Conservation (phyloP, 139 green algal species). For the Bryopsis sp. region DNA sequence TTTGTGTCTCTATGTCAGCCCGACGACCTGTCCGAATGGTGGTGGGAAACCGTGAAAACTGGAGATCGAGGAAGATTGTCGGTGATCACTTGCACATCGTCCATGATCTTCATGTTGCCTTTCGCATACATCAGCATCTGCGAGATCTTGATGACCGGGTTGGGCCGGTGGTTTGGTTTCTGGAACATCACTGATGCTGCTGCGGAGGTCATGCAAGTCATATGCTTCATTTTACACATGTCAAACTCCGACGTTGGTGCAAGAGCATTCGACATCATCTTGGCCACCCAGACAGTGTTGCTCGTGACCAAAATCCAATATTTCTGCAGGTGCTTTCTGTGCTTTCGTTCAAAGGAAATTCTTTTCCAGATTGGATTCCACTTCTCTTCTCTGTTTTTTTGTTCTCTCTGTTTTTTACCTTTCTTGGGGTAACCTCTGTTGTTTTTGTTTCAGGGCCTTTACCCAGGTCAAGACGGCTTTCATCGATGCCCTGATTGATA, state of each 20-base stretch:
- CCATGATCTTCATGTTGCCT: constrained; percentile 8
- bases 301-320: constrained; percentile 13
- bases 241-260: neutral
- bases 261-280: neutral
- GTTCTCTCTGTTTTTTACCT: no score
- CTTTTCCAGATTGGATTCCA: no score
- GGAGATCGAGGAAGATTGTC: neutral
- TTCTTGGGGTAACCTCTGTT: no score
- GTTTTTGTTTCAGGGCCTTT: neutral
- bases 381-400: no score
- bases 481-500: constrained; percentile 1
- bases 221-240: constrained; percentile 12
- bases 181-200: constrained; percentile 13
- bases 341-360: no score
- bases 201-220: neutral
- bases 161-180: constrained; percentile 1
- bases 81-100: neutral
- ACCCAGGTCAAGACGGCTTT: constrained; percentile 1
- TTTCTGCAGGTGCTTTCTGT: neutral
- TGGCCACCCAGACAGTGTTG: constrained; percentile 9
- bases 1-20: neutral
- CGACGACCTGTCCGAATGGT: no score
- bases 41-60: no score
- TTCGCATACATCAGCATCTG: constrained; percentile 17
- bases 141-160: neutral